Evolutionary conservation across 2,329 filamentous ascomycete species (phyloP), one percentile per base, ranked within the genome.

Genomic region (Cladorrhinum sp.): DNA sequence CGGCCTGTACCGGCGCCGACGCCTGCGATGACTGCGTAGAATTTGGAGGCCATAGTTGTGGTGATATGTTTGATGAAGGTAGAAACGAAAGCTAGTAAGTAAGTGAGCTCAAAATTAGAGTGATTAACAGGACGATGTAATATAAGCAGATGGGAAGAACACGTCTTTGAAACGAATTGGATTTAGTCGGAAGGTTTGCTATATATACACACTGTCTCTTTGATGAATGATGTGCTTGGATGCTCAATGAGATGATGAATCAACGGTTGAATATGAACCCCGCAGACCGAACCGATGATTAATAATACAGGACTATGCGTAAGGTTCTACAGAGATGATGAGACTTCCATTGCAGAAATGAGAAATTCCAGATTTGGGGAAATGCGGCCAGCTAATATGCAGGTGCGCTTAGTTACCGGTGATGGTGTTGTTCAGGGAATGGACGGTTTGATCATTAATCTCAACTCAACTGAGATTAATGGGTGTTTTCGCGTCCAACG

Each of bases 1-100:
- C 70, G 70, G 56, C 70, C 68, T 50, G 85, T 92, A 61, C 90
- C 89, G 10, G 87, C 77, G n/a, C 90, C 90, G 48, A 86, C 88
- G 58, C 89, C 90, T 10, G 88, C 87, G 61, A 92, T 75, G 62
- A 92, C 77, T 55, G 88, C 85, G 72, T 87, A 89, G 68, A 89
- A 81, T 23, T 73, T 74, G 62, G 73, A 70, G 6, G 71, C 62
- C 68, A 72, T 73, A 22, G 5, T 64, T 3, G n/a, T 25, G 32
- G 16, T 49, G n/a, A 38, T 25, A n/a, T 36, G 16, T 1, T 6
- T 16, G 3, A 16, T 36, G 23, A 9, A 20, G 29, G 12, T 48
- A 4, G 25, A 32, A 16, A 16, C n/a, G 23, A n/a, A 32, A 22
- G 18, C 18, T 32, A 23, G 23, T 20, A 9, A 13, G 18, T n/a